These are phyloP conservation scores for Eleusine coracana DNA, from an alignment of 176 grass and related monocot species.

Conservation along the genomic window DNA sequence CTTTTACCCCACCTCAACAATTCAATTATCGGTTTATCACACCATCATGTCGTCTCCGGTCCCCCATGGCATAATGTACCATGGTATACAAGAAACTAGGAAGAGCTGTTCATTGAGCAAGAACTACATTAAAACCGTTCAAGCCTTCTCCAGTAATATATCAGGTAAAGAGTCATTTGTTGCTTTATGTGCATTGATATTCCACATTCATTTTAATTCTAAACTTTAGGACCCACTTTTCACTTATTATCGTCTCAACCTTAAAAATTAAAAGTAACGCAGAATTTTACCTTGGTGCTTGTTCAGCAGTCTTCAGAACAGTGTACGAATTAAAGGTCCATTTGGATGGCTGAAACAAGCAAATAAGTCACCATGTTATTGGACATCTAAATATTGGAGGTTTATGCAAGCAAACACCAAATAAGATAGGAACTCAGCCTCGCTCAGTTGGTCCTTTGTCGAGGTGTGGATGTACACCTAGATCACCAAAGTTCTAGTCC, in stretches of 20 bases:
- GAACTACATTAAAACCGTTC: not conserved
- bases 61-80: too few relatives aligned
- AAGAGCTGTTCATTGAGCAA: not conserved
- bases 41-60: not conserved
- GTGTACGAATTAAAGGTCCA: constrained; percentile 93
- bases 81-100: not conserved
- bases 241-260: not conserved
- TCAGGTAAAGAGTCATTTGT: not conserved
- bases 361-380: constrained; percentile 30
- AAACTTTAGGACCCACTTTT: not conserved
- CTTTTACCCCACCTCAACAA: too few relatives aligned
- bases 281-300: constrained; percentile 81
- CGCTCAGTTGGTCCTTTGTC: not conserved
- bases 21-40: too few relatives aligned
- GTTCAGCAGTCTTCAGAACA: constrained; percentile 83
- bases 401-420: not conserved
- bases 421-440: not conserved
- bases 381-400: not conserved
- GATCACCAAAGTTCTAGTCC: not conserved
- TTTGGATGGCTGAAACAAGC: constrained; percentile 81
- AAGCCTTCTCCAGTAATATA: not conserved
- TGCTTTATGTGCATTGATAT: not conserved
- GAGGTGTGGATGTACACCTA: too few relatives aligned
- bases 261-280: not conserved
- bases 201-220: not conserved